phyloP scores from a whole-genome alignment of 169 alveolate genomes.

The Cryptosporidium parvum region DNA sequence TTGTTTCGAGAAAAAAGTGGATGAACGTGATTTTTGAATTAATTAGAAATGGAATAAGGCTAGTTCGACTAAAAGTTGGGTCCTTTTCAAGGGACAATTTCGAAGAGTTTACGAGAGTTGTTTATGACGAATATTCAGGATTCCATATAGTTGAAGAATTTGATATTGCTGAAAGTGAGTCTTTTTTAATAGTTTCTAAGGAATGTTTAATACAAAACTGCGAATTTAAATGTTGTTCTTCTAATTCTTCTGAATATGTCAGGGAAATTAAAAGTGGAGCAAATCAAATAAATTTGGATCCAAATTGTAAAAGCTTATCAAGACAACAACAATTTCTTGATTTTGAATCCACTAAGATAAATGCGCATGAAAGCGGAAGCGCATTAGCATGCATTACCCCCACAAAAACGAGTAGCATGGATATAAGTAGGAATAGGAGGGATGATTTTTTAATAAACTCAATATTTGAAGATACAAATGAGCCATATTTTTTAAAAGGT shows the following conservation, averaged over 20 bases:
- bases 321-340: background rate
- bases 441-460: background rate
- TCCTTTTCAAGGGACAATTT: background rate
- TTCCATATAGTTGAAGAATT: constrained; percentile 50
- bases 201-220: background rate
- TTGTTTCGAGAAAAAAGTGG: background rate
- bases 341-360: background rate
- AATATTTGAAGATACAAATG: background rate
- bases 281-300: background rate
- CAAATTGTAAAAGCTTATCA: background rate
- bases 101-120: background rate
- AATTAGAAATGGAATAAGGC: background rate
- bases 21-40: constrained; percentile 46
- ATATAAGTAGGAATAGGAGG: background rate
- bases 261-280: background rate
- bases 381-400: constrained; percentile 2
- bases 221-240: background rate
- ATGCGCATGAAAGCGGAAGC: background rate
- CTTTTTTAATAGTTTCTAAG: constrained; percentile 40
- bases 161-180: constrained; percentile 42
- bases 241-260: background rate
- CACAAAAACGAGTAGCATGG: background rate
- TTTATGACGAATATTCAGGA: constrained; percentile 37
- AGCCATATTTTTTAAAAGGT: background rate
- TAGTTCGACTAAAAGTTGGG: background rate